Base-by-base conservation (phyloP, 2,329 filamentous ascomycete genomes). In the Dothidotthia symphoricarpi region DNA sequence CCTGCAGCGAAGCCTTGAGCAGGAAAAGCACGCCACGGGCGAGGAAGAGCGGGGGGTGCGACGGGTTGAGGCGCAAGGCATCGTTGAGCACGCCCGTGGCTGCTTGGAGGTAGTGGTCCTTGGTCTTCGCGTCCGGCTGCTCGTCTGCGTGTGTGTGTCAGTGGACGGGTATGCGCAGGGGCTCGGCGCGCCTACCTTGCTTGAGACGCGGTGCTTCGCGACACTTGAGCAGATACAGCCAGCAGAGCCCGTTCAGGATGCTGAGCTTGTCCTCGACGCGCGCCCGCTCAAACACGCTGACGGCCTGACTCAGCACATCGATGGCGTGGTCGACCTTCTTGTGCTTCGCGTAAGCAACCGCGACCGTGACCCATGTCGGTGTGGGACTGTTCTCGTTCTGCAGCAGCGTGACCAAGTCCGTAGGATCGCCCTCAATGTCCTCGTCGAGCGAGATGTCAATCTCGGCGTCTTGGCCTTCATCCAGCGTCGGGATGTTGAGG, bases 281-380 rank as follows among this genome's bases (percentile, higher is more conserved):
- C 24, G 75, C 77, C 55, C 81, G 82, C 39, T 75, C 77, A 57
- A 88, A 81, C 54, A 86, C 87, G 44, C 78, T 77, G 53, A 88
- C 75, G 32, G 87, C 88, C 57, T 87, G 85, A 33, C 83, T 81
- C 52, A 85, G 68, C 37, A 85, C 81, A 46, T 84, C 81, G 44
- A 85, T 78, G 34, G 81, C 82, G 70, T 93, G 86, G 62, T 96
- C 90, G 46, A 93, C 81, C 71, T 95, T 95, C 62, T 85, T 83
- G 71, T 95, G 88, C 72, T 97, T 98, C 27, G 93, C 91, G 63
- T 98, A 98, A 31, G 91, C 91, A 42, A 97, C 77, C 28, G 94
- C 87, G 51, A 97, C 93, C n/a, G 88, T 91, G 76, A 98, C 91
- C 94, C 94, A 98, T 55, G 94, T 94, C 35, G 84, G 88, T 58